A percentile compares a stretch with the other conserved stretches of the same genome.
Conservation (phyloP, 345 rosid genomes). For the Psidium friedrichsthalianum region DNA sequence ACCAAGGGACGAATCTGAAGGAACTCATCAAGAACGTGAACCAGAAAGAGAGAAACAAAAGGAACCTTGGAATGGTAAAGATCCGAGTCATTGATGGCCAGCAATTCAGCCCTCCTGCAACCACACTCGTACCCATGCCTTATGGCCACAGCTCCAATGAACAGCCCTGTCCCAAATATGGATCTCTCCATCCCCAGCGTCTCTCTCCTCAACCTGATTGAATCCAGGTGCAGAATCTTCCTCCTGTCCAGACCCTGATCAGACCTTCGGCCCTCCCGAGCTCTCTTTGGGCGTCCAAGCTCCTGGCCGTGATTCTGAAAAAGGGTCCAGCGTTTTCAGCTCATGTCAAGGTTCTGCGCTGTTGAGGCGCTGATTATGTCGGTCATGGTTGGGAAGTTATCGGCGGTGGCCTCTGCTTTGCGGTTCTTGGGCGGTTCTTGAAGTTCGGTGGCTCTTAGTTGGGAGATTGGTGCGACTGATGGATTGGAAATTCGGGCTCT, state of each 20-base stretch:
- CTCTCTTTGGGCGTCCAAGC: slow-evolving; percentile 40
- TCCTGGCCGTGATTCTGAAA: slow-evolving; percentile 67
- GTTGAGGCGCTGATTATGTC: slow-evolving; percentile 59
- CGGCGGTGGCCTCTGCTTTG: neutral
- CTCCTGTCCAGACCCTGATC: slow-evolving; percentile 57
- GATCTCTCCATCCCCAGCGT: slow-evolving; percentile 68
- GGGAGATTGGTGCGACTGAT: neutral
- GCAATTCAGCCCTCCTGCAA: slow-evolving; percentile 68
- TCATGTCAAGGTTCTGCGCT: slow-evolving; percentile 58
- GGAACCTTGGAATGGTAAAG: slow-evolving; percentile 84
- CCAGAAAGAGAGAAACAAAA: neutral
- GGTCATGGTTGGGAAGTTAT: slow-evolving; percentile 47
- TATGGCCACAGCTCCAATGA: slow-evolving; percentile 87
- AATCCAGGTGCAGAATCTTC: slow-evolving; percentile 72
- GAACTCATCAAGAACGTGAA: neutral
- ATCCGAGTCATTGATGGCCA: slow-evolving; percentile 87
- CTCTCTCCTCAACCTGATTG: slow-evolving; percentile 59
- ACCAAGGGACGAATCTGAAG: neutral
- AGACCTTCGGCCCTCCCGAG: slow-evolving; percentile 57
- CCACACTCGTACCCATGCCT: slow-evolving; percentile 70
- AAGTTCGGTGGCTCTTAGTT: neutral
- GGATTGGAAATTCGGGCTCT: neutral
- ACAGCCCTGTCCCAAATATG: slow-evolving; percentile 76
- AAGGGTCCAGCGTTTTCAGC: slow-evolving; percentile 65
- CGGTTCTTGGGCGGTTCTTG: neutral